Evolutionary conservation across 257 asterid species (phyloP), one percentile per base, ranked within the genome.

Genomic region (Solanum clarkiae): DNA sequence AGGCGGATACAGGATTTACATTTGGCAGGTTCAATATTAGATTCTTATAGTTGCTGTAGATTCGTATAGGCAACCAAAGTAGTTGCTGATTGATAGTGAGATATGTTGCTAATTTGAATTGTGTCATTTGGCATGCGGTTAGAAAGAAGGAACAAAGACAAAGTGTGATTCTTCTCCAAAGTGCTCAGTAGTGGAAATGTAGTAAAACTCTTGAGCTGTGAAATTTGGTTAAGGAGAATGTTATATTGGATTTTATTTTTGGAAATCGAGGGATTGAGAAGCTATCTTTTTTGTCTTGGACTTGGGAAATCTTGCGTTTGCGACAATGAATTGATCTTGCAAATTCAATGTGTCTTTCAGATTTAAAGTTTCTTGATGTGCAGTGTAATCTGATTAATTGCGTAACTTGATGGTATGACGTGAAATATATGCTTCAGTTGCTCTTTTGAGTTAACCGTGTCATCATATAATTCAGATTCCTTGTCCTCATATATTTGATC

Each of bases 401-500:
- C 6, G 0, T 70, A 40, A 18, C 36, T 72, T 53, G 15, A 24
- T 75, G 82, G 11, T 8, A 16, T 53, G 65, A 51, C 0, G 10
- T 26, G 2, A 6, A 6, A 17, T 79, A 10, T 79, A 16, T 13
- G 24, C 10, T 79, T 79, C 47, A 26, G 49, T 53, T 51, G 62
- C 20, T 75, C 15, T 26, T 69, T 24, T 77, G 15, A 7, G 60
- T 49, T 29, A 26, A 66, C 62, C 53, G 17, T 83, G 9, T 66
- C 4, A 36, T 68, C 80, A 51, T 66, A 63, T 63, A 69, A 59
- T 84, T 72, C 86, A 84, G 86, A 81, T 84, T 75, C 86, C 70
- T 59, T 84, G 81, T 84, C 81, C 86, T 54, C 80, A 69, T 69
- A 54, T 84, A 55, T 29, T 44, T 92, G 81, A 84, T 70, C 86